phyloP scores from a whole-genome alignment of 140 eudicot species.

The Anethum foeniculum region DNA sequence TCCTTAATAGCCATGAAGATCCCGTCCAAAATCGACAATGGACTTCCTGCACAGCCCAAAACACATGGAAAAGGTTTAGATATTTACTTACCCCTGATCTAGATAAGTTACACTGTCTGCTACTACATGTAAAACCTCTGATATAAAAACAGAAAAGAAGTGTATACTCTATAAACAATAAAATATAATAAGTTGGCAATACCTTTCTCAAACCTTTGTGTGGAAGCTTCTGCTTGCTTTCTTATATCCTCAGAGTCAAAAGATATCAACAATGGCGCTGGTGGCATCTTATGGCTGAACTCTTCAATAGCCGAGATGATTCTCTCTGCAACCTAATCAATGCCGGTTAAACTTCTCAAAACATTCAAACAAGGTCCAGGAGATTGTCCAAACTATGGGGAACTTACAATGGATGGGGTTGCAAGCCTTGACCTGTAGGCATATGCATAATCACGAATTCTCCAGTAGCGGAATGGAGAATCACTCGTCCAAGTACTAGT shows the following conservation, averaged over 20 bases:
- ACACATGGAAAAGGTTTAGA: background rate
- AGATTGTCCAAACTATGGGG: conserved; percentile 7
- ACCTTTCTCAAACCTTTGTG: conserved; percentile 88
- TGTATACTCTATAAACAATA: background rate
- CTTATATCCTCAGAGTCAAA: conserved; percentile 69
- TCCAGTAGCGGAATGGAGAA: conserved; percentile 71
- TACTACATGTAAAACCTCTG: background rate
- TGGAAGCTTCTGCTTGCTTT: conserved; percentile 94
- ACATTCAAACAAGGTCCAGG: background rate
- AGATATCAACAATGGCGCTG: conserved; percentile 67
- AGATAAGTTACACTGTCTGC: background rate
- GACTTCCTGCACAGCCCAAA: conserved; percentile 32
- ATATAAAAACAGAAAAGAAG: background rate
- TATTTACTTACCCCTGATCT: background rate
- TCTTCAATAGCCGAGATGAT: conserved; percentile 75
- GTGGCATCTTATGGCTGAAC: conserved; percentile 55
- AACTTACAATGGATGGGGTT: conserved; percentile 71
- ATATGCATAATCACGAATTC: conserved; percentile 88
- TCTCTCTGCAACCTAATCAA: conserved; percentile 69
- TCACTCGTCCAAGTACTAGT: conserved; percentile 42
- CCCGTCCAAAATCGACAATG: conserved; percentile 84
- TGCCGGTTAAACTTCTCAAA: background rate
- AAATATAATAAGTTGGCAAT: background rate
- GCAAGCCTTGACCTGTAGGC: conserved; percentile 59
- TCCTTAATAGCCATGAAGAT: conserved; percentile 92